Percentiles rank a stretch among this genome's conserved stretches.
phyloP scores from a whole-genome alignment of 805 yeast species.

The Candida ovalis region DNA sequence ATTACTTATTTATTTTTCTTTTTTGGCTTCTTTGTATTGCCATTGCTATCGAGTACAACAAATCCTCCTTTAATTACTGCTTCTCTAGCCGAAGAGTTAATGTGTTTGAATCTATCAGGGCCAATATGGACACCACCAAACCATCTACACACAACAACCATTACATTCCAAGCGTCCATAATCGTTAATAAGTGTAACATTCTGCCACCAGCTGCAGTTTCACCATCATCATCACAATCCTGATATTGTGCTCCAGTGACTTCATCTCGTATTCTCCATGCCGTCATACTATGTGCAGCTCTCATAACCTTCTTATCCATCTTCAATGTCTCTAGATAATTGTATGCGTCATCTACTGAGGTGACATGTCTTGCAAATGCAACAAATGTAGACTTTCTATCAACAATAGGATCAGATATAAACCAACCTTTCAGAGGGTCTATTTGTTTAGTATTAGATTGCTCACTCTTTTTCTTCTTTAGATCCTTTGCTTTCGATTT shows the following conservation, averaged over 20 bases:
- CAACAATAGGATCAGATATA: conserved; percentile 71
- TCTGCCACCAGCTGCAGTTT: conserved; percentile 91
- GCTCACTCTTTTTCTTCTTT: conserved; percentile 2
- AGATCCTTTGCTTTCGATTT: conserved; percentile 19
- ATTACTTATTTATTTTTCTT: conserved; percentile 20
- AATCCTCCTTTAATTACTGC: conserved; percentile 69
- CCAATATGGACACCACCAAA: conserved; percentile 90
- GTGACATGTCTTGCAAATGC: conserved; percentile 65
- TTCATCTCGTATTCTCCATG: conserved; percentile 69
- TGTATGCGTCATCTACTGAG: conserved; percentile 65
- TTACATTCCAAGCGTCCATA: conserved; percentile 79
- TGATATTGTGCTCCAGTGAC: conserved; percentile 55
- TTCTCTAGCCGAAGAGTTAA: conserved; percentile 83
- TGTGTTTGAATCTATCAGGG: conserved; percentile 91
- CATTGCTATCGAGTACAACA: conserved; percentile 3
- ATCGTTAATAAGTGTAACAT: conserved; percentile 68
- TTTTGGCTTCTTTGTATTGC: conserved; percentile 26
- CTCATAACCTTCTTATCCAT: conserved; percentile 62
- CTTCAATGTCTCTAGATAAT: conserved; percentile 46
- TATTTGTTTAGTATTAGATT: conserved; percentile 4
- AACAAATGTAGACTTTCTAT: conserved; percentile 81
- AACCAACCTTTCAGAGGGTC: conserved; percentile 72
- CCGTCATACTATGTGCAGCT: conserved; percentile 79
- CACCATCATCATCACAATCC: conserved; percentile 97
- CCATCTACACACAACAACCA: conserved; percentile 89